Conservation (phyloP, 495 filamentous ascomycete genomes). For the Ascobolus immersus region DNA sequence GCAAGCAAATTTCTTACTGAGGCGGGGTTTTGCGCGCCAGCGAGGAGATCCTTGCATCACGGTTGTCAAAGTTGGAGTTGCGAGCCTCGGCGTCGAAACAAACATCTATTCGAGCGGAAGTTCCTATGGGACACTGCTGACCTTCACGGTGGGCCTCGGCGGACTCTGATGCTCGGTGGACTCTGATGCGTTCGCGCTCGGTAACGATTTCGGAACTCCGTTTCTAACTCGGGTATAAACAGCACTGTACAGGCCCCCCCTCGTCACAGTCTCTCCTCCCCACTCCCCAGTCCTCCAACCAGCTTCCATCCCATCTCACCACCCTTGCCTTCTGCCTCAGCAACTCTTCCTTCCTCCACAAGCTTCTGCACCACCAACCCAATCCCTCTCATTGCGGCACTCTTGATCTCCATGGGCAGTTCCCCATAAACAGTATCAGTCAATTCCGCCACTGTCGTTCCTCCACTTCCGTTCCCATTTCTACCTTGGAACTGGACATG, state of each 20-base stretch:
- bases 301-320: slow-evolving; percentile 14
- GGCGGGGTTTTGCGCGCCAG: too few species aligned
- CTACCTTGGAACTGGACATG: slow-evolving; percentile 17
- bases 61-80: too few species aligned
- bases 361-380: slow-evolving; percentile 45
- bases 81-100: too few species aligned
- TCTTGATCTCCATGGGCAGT: slow-evolving; percentile 47
- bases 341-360: slow-evolving; percentile 35
- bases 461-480: slow-evolving; percentile 7
- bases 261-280: background rate
- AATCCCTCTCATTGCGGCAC: slow-evolving; percentile 43
- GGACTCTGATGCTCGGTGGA: too few species aligned
- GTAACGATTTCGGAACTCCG: too few species aligned
- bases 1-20: too few species aligned
- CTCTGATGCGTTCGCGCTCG: too few species aligned
- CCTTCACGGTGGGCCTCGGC: too few species aligned
- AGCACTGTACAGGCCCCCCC: background rate
- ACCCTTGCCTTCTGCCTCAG: slow-evolving; percentile 26
- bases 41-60: too few species aligned
- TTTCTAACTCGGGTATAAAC: too few species aligned
- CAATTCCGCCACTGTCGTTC: slow-evolving; percentile 50
- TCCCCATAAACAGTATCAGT: slow-evolving; percentile 66
- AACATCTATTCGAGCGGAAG: too few species aligned
- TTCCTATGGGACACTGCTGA: too few species aligned
- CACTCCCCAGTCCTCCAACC: background rate